A percentile compares a stretch with the other conserved stretches of the same genome.
phyloP scores from a whole-genome alignment of 768 basidiomycete genomes.

The Lyophyllum atratum region DNA sequence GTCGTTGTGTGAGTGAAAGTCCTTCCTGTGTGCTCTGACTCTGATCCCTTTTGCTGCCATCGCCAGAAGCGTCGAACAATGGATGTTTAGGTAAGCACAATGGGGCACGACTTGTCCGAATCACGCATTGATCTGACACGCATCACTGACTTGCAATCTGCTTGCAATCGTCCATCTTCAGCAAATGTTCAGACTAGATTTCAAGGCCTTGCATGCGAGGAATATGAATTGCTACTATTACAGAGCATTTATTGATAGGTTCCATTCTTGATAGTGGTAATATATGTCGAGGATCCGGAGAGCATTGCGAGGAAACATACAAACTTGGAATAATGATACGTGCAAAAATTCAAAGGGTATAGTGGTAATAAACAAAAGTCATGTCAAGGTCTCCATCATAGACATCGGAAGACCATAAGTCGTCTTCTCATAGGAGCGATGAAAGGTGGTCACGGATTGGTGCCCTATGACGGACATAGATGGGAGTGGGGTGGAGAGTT shows the following conservation, averaged over 20 bases:
- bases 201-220: no score
- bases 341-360: no score
- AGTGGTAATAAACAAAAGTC: no score
- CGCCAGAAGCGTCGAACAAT: conserved; percentile 8
- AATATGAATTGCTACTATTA: no score
- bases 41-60: background rate
- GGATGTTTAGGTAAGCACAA: conserved; percentile 9
- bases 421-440: no score
- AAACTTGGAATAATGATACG: background rate
- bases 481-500: background rate
- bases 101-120: no score
- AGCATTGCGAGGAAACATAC: background rate
- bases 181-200: no score
- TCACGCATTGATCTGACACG: no score
- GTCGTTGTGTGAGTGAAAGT: background rate
- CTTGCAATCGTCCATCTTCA: no score
- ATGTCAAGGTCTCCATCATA: conserved; percentile 20
- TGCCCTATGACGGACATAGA: background rate
- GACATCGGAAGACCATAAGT: conserved; percentile 7
- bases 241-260: background rate
- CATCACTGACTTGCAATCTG: no score
- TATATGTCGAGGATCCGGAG: background rate
- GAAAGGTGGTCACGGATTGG: no score
- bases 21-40: background rate
- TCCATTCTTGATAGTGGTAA: no score